Conservation (phyloP, 1,284 basidiomycete genomes). For the Cryptococcus hybrid region DNA sequence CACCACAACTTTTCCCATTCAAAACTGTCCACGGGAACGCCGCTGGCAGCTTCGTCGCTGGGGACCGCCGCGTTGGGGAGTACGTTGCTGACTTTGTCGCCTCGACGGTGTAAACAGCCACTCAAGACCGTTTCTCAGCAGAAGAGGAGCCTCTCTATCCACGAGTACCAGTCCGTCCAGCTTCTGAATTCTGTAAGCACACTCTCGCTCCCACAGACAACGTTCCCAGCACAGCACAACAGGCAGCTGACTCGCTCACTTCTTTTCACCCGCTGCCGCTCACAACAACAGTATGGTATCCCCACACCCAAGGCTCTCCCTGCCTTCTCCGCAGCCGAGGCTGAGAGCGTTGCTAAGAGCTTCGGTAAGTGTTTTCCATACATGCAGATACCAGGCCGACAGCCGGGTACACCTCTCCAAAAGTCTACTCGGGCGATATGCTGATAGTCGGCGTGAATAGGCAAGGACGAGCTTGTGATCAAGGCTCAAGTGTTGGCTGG, state of each 20-base stretch:
- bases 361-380: slow-evolving; percentile 62
- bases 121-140: slow-evolving; percentile 23
- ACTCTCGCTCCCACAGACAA: neutral
- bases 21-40: no score
- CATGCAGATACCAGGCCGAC: neutral
- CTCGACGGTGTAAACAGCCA: slow-evolving; percentile 4
- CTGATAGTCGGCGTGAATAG: slow-evolving; percentile 37
- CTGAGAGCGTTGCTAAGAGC: slow-evolving; percentile 79
- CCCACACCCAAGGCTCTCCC: slow-evolving; percentile 90
- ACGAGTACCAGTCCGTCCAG: slow-evolving; percentile 97
- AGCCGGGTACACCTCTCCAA: neutral
- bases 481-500: slow-evolving; percentile 98
- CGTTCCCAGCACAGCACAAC: neutral
- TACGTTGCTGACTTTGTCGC: no score
- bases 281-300: slow-evolving; percentile 78
- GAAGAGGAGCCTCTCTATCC: slow-evolving; percentile 85
- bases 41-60: no score
- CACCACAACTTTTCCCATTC: neutral
- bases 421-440: neutral
- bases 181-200: slow-evolving; percentile 81
- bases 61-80: no score
- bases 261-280: neutral
- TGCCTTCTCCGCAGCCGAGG: slow-evolving; percentile 87
- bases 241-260: neutral
- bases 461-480: slow-evolving; percentile 75